A percentile compares a stretch with the other conserved stretches of the same genome.
These are phyloP conservation scores for Fusarium nematophilum DNA, from an alignment of 2,329 filamentous ascomycete genomes.

Conservation along the genomic window DNA sequence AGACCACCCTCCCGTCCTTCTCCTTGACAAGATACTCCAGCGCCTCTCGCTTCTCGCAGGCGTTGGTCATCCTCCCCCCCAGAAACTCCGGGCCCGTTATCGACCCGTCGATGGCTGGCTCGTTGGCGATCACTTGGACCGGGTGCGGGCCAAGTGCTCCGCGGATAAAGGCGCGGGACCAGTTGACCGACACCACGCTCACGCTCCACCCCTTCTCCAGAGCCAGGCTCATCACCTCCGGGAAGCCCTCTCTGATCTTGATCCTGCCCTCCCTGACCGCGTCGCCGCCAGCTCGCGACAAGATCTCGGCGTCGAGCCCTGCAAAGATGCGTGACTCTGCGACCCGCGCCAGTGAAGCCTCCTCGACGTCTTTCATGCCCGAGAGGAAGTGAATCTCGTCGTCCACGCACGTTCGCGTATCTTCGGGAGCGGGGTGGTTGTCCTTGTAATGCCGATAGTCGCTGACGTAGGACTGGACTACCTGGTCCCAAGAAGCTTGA, in stretches of 20 bases:
- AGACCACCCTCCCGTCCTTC: slow-evolving; percentile 51
- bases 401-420: slow-evolving; percentile 48
- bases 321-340: slow-evolving; percentile 58
- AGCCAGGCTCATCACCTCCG: slow-evolving; percentile 45
- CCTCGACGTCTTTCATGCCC: slow-evolving; percentile 58
- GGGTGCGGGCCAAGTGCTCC: slow-evolving; percentile 53
- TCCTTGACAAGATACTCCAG: slow-evolving; percentile 47
- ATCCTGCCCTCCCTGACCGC: slow-evolving; percentile 50
- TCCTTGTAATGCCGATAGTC: slow-evolving; percentile 54
- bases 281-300: slow-evolving; percentile 53
- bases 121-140: slow-evolving; percentile 58
- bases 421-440: slow-evolving; percentile 47
- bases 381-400: slow-evolving; percentile 59
- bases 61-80: slow-evolving; percentile 48
- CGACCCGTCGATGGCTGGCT: slow-evolving; percentile 51
- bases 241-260: slow-evolving; percentile 55
- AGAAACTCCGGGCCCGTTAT: slow-evolving; percentile 55
- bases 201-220: slow-evolving; percentile 50
- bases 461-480: slow-evolving; percentile 58
- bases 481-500: slow-evolving; percentile 55
- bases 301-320: slow-evolving; percentile 47
- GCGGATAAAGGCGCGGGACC: slow-evolving; percentile 60
- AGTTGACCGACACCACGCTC: slow-evolving; percentile 63
- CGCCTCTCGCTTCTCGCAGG: slow-evolving; percentile 59
- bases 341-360: slow-evolving; percentile 58